A percentile compares a stretch with the other conserved stretches of the same genome.
Conservation (phyloP, 2,329 filamentous ascomycete genomes). For the Talaromyces sp. region DNA sequence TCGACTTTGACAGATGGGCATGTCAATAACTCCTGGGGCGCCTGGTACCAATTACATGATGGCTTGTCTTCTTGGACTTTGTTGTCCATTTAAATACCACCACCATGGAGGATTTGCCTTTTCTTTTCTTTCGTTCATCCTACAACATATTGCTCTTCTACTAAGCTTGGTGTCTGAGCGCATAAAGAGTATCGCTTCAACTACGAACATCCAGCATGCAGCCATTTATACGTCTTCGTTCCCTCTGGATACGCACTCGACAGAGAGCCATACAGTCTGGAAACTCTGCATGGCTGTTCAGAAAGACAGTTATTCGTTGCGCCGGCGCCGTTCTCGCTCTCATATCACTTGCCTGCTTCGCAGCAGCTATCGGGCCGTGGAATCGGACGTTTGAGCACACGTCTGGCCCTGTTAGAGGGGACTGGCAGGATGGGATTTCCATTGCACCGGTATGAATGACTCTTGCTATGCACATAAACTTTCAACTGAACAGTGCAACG, state of each 20-base stretch:
- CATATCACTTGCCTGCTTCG: constrained; percentile 23
- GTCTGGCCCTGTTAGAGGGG: constrained; percentile 19
- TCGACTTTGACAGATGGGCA: neutral
- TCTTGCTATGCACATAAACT: neutral
- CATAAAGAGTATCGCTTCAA: neutral
- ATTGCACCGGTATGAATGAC: constrained; percentile 21
- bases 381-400: constrained; percentile 24
- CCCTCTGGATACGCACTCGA: constrained; percentile 6
- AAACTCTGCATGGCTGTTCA: constrained; percentile 10
- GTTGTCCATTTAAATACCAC: neutral
- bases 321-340: constrained; percentile 18
- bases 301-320: constrained; percentile 18
- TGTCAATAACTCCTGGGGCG: neutral
- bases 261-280: constrained; percentile 1
- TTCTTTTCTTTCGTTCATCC: neutral
- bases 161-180: neutral
- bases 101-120: neutral
- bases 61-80: neutral
- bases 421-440: constrained; percentile 28
- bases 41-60: neutral
- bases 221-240: neutral
- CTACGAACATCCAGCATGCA: neutral
- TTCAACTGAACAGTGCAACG: neutral
- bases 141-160: neutral
- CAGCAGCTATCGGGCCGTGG: constrained; percentile 23